phyloP scores from a whole-genome alignment of 1,139 yeast species.

The Wickerhamomyces sp. region DNA sequence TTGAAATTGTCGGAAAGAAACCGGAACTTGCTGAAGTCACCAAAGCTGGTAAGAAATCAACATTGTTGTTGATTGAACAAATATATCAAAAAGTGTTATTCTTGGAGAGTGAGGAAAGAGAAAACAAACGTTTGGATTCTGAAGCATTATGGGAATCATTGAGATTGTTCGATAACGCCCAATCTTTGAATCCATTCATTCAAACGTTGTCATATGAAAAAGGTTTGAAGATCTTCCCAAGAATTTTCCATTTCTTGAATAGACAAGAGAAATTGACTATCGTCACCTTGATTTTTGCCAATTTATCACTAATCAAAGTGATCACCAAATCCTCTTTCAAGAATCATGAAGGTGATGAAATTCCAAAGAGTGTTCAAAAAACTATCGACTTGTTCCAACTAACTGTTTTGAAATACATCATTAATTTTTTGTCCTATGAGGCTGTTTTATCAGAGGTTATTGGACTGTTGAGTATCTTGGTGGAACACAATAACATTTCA shows the following conservation, averaged over 20 bases:
- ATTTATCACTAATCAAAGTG: constrained; percentile 76
- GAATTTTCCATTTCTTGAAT: constrained; percentile 78
- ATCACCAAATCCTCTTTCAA: constrained; percentile 76
- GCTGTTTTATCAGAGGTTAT: constrained; percentile 78
- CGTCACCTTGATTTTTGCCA: constrained; percentile 74
- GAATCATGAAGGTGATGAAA: constrained; percentile 42
- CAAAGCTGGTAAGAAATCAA: constrained; percentile 34
- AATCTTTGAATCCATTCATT: constrained; percentile 71
- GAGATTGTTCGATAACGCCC: constrained; percentile 54
- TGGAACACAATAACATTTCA: constrained; percentile 68
- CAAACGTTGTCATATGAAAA: constrained; percentile 82
- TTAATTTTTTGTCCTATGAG: constrained; percentile 73
- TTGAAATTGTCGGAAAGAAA: constrained; percentile 56
- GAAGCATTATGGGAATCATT: constrained; percentile 72
- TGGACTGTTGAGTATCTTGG: constrained; percentile 69
- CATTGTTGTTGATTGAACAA: constrained; percentile 54
- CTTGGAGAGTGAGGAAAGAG: constrained; percentile 80
- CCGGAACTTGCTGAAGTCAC: constrained; percentile 37
- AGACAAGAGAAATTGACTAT: constrained; percentile 76
- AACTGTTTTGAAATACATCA: constrained; percentile 80
- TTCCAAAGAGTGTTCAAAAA: constrained; percentile 53
- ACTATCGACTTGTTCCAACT: constrained; percentile 77
- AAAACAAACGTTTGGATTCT: constrained; percentile 48
- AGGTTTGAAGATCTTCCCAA: constrained; percentile 83
- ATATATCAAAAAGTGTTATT: constrained; percentile 75